Conservation (phyloP, 495 filamentous ascomycete genomes). For the Stereocaulon alpinum region DNA sequence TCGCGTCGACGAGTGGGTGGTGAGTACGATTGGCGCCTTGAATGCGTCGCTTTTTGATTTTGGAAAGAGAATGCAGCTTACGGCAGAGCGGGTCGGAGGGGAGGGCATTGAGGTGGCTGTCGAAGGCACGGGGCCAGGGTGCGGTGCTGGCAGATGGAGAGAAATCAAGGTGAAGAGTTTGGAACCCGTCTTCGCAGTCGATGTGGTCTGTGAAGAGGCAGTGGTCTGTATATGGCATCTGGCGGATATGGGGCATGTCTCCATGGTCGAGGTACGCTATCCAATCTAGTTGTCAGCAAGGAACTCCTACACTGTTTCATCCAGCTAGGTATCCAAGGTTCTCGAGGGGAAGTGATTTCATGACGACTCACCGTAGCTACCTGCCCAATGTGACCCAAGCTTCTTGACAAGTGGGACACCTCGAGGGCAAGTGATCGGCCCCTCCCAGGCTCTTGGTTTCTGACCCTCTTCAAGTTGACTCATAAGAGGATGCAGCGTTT, state of each 20-base stretch:
- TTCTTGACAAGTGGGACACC: background rate
- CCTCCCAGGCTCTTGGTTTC: conserved; percentile 17
- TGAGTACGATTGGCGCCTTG: background rate
- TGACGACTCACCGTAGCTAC: conserved; percentile 15
- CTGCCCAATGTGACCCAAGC: conserved; percentile 15
- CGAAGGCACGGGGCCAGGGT: conserved; percentile 15
- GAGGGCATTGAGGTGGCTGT: conserved; percentile 15
- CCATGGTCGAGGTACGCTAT: conserved; percentile 33
- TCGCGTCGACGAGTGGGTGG: background rate
- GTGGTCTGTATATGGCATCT: background rate
- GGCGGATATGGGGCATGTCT: conserved; percentile 12
- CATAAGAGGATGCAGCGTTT: conserved; percentile 15
- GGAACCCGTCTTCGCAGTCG: conserved; percentile 16
- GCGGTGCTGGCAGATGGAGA: background rate
- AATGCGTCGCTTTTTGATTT: background rate
- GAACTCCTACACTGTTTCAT: background rate
- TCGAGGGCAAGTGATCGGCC: conserved; percentile 1
- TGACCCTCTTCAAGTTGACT: conserved; percentile 12
- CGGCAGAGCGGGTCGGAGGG: conserved; percentile 10
- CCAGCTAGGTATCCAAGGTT: background rate
- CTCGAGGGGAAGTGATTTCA: background rate
- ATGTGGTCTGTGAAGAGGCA: conserved; percentile 13
- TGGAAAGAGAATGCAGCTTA: background rate
- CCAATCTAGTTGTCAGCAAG: background rate
- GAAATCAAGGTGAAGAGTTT: conserved; percentile 19